Percentiles rank a stretch among this genome's conserved stretches.
Evolutionary conservation across 257 asterid genomes (phyloP).

Genomic region (Salvia rosmarinus): DNA sequence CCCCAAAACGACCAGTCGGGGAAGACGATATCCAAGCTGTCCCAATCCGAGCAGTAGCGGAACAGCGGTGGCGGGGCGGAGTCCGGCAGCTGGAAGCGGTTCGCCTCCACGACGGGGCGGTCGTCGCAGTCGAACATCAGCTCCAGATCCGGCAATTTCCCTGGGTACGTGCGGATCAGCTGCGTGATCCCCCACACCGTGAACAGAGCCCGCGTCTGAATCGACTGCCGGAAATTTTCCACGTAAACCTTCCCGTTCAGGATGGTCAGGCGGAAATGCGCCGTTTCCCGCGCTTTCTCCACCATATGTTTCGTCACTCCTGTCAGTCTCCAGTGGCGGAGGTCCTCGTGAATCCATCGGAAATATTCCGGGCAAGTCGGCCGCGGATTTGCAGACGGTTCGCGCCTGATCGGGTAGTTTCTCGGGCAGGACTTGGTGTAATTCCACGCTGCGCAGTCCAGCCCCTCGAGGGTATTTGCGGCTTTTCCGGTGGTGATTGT

Average conservation of each 20-base stretch:
- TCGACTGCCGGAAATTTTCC: conserved; percentile 55
- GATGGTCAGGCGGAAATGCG: conserved; percentile 60
- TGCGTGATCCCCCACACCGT: conserved; percentile 72
- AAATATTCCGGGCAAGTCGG: conserved; percentile 69
- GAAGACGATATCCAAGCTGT: conserved; percentile 84
- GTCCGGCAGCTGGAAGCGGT: conserved; percentile 41
- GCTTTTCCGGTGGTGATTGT: neutral
- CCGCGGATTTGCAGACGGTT: conserved; percentile 26
- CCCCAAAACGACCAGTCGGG: conserved; percentile 99
- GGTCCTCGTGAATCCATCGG: conserved; percentile 77
- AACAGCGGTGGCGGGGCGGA: conserved; percentile 70
- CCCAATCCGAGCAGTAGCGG: conserved; percentile 77
- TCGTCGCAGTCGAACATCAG: conserved; percentile 68
- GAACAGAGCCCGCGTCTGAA: conserved; percentile 66
- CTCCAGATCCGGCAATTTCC: conserved; percentile 68
- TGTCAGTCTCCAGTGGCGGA: conserved; percentile 56
- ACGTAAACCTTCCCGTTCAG: conserved; percentile 61
- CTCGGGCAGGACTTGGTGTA: conserved; percentile 51
- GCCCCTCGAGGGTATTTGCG: conserved; percentile 30
- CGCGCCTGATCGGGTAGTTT: conserved; percentile 43
- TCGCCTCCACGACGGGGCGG: conserved; percentile 49
- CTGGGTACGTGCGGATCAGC: conserved; percentile 64
- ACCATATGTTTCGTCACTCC: conserved; percentile 56
- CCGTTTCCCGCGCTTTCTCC: conserved; percentile 51
- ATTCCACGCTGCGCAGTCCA: conserved; percentile 65